phyloP scores from a whole-genome alignment of 2,329 filamentous ascomycete genomes.

The Cryphonectria carpinicola region DNA sequence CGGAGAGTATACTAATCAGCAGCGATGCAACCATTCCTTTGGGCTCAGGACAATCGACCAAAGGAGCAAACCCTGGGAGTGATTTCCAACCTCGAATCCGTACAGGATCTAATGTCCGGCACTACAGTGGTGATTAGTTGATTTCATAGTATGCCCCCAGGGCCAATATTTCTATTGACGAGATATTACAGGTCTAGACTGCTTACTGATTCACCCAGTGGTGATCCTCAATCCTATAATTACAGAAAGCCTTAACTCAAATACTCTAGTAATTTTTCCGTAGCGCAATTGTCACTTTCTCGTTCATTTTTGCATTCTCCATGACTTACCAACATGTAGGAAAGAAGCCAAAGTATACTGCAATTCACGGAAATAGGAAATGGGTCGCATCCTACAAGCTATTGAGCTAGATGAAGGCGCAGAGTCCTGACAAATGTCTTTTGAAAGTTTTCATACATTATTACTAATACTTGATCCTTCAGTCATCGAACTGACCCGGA shows the following conservation, averaged over 20 bases:
- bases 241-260: too few relatives aligned
- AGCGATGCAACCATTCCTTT: neutral
- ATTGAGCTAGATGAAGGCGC: neutral
- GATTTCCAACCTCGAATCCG: neutral
- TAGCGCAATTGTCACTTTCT: too few relatives aligned
- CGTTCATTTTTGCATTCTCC: too few relatives aligned
- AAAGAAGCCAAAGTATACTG: too few relatives aligned
- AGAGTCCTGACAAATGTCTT: neutral
- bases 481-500: neutral
- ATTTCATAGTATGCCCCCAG: neutral
- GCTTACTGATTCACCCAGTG: neutral
- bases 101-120: neutral
- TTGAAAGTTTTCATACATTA: too few relatives aligned
- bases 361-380: too few relatives aligned
- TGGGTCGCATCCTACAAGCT: too few relatives aligned
- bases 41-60: neutral
- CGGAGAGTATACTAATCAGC: neutral
- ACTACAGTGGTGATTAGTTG: neutral
- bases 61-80: neutral
- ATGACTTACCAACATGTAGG: too few relatives aligned
- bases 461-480: neutral
- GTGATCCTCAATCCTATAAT: too few relatives aligned
- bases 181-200: neutral
- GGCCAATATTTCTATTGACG: neutral
- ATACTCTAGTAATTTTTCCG: too few relatives aligned